phyloP scores from a whole-genome alignment of 2,329 filamentous ascomycete genomes.

The Alternaria tenuissima region DNA sequence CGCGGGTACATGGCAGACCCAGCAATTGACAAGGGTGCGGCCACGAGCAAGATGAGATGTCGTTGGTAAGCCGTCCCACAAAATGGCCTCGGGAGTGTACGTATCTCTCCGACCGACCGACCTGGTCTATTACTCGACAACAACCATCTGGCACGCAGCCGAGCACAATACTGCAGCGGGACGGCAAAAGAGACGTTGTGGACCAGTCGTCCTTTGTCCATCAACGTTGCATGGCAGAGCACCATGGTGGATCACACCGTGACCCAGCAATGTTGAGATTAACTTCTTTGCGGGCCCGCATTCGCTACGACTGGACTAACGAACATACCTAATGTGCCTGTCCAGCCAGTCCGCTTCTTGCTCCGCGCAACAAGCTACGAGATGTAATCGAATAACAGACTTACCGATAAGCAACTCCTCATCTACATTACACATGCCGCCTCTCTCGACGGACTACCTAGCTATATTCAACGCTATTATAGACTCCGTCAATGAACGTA shows the following conservation, averaged over 20 bases:
- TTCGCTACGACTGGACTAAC: constrained; percentile 2
- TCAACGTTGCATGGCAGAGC: constrained; percentile 25
- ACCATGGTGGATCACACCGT: constrained; percentile 23
- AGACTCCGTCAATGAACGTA: constrained; percentile 14
- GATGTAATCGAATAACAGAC: constrained; percentile 41
- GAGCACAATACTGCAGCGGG: constrained; percentile 20
- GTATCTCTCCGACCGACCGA: constrained; percentile 32
- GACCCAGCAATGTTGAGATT: constrained; percentile 10
- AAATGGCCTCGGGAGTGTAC: not conserved
- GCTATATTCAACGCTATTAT: constrained; percentile 33
- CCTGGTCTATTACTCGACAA: constrained; percentile 18
- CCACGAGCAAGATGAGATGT: constrained; percentile 27
- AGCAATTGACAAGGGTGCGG: constrained; percentile 22
- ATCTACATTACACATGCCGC: constrained; percentile 38
- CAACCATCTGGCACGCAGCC: constrained; percentile 7
- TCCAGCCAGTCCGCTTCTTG: constrained; percentile 20
- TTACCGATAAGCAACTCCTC: constrained; percentile 40
- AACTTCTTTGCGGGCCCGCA: constrained; percentile 17
- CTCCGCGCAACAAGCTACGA: constrained; percentile 23
- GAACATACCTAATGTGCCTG: constrained; percentile 17
- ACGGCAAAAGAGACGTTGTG: constrained; percentile 31
- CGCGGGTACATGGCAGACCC: constrained; percentile 17
- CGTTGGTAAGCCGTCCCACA: constrained; percentile 17
- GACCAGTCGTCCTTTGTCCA: constrained; percentile 10
- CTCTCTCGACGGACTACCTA: constrained; percentile 20